Conservation (phyloP, 140 eudicot species). For the Cichorium intybus region DNA sequence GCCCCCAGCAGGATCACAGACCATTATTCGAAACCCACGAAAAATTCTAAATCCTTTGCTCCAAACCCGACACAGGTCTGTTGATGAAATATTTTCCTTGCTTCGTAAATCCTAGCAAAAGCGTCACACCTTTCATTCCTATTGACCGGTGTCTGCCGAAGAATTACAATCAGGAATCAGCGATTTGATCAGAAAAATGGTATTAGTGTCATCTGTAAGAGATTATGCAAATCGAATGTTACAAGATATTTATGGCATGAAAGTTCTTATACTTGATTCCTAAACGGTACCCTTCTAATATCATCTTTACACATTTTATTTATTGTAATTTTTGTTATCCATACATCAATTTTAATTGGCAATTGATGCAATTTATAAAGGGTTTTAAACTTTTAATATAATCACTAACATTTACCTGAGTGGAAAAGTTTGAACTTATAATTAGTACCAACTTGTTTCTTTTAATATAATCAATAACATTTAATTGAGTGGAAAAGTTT, state of each 20-base stretch:
- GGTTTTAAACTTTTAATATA: constrained; percentile 8
- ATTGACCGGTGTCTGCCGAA: constrained; percentile 9
- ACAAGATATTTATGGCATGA: constrained; percentile 96
- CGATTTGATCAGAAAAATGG: constrained; percentile 42
- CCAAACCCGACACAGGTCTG: constrained; percentile 19
- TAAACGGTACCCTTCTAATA: constrained; percentile 51
- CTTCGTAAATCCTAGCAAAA: no score
- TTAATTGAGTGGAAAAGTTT: no score
- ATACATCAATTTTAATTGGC: neutral
- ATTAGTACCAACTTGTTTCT: neutral
- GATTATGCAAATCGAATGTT: constrained; percentile 88
- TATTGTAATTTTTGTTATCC: neutral
- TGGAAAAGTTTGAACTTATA: no score
- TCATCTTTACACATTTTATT: neutral
- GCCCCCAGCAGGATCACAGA: constrained; percentile 8
- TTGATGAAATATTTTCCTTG: neutral
- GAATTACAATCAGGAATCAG: constrained; percentile 6
- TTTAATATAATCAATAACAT: no score
- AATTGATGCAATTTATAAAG: neutral
- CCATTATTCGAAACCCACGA: neutral
- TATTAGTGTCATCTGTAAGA: constrained; percentile 53
- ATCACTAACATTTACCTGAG: no score
- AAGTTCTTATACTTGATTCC: constrained; percentile 93
- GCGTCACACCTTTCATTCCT: no score
- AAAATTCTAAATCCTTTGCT: constrained; percentile 1